phyloP scores from a whole-genome alignment of 106 monocot species.

The Allium fistulosum region DNA sequence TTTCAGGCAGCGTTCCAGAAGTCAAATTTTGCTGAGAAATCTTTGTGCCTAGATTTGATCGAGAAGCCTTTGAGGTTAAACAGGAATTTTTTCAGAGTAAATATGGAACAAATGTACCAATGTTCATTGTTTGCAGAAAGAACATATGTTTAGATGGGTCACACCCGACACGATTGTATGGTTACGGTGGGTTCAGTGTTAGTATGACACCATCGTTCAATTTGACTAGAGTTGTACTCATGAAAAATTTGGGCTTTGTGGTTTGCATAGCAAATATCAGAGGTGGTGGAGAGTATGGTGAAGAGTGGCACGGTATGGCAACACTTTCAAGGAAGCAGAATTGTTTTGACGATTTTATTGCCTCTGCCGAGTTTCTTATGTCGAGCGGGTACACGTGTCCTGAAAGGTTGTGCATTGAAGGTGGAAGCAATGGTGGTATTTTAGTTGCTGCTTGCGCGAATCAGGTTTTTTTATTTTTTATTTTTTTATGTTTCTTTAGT shows the following conservation, averaged over 20 bases:
- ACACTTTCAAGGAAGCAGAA: conserved; percentile 88
- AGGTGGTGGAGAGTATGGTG: conserved; percentile 98
- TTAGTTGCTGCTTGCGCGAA: conserved; percentile 89
- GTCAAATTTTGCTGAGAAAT: conserved; percentile 75
- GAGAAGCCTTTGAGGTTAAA: conserved; percentile 56
- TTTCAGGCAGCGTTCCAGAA: conserved; percentile 53
- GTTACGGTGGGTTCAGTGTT: conserved; percentile 91
- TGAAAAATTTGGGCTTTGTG: conserved; percentile 56
- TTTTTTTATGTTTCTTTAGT: neutral
- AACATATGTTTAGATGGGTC: conserved; percentile 64
- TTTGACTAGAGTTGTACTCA: conserved; percentile 48
- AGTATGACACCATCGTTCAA: conserved; percentile 76
- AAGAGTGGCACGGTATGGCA: conserved; percentile 94
- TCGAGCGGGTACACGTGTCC: conserved; percentile 63
- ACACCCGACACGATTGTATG: conserved; percentile 77
- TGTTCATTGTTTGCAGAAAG: conserved; percentile 87
- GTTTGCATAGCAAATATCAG: conserved; percentile 88
- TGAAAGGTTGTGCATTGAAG: conserved; percentile 76
- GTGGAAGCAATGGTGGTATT: conserved; percentile 97
- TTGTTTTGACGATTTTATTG: conserved; percentile 94
- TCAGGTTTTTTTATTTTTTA: conserved; percentile 36
- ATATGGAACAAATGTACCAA: conserved; percentile 88
- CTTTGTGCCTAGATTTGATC: conserved; percentile 78
- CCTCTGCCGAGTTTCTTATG: conserved; percentile 76
- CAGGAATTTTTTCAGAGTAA: conserved; percentile 87